Evolutionary conservation across 805 yeast species (phyloP).

Genomic region (Lachancea lanzarotensis): DNA sequence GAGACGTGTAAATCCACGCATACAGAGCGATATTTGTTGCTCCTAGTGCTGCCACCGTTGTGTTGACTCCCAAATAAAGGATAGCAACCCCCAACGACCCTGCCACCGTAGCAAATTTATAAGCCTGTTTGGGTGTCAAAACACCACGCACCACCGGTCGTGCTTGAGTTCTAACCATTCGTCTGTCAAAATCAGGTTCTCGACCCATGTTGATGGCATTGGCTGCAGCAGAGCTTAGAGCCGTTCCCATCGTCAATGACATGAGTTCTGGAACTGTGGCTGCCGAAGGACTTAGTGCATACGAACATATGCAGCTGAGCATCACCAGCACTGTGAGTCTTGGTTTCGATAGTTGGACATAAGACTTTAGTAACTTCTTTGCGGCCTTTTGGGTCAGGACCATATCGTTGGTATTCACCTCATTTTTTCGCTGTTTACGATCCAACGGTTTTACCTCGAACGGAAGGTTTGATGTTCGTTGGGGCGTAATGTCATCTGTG

Average conservation of each 20-base stretch:
- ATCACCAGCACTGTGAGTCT: slow-evolving; percentile 81
- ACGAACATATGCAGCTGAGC: slow-evolving; percentile 86
- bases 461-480: slow-evolving; percentile 33
- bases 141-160: slow-evolving; percentile 88
- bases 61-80: slow-evolving; percentile 75
- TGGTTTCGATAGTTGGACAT: slow-evolving; percentile 84
- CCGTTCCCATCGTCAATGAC: slow-evolving; percentile 75
- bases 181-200: slow-evolving; percentile 82
- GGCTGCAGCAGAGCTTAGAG: slow-evolving; percentile 86
- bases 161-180: slow-evolving; percentile 80
- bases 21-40: slow-evolving; percentile 72
- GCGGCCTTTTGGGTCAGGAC: slow-evolving; percentile 13
- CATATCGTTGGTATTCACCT: slow-evolving; percentile 10
- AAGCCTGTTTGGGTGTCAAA: slow-evolving; percentile 72
- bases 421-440: slow-evolving; percentile 10
- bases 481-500: slow-evolving; percentile 23
- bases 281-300: slow-evolving; percentile 82
- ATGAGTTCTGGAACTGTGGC: slow-evolving; percentile 66
- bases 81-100: slow-evolving; percentile 67
- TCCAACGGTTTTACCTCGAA: slow-evolving; percentile 48
- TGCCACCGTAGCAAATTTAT: slow-evolving; percentile 63
- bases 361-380: slow-evolving; percentile 36
- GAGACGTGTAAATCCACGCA: slow-evolving; percentile 85
- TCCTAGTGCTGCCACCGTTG: slow-evolving; percentile 79
- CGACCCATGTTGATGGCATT: slow-evolving; percentile 97